A percentile compares a stretch with the other conserved stretches of the same genome.
Conservation (phyloP, 257 asterid genomes). For the Lavandula angustifolia region DNA sequence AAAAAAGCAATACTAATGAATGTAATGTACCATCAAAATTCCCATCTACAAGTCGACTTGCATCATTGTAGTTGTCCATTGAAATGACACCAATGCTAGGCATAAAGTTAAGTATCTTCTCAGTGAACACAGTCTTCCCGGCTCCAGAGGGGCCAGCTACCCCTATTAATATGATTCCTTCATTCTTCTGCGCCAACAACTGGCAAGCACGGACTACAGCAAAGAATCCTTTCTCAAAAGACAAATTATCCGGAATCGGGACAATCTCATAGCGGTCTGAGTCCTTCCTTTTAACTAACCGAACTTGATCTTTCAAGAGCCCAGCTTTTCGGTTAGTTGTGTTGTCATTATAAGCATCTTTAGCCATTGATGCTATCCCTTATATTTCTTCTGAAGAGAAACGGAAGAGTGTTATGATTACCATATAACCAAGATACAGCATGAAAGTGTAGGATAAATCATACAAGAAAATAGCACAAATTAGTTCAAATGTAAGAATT, state of each 20-base stretch:
- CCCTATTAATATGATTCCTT: slow-evolving; percentile 80
- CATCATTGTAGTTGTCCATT: slow-evolving; percentile 96
- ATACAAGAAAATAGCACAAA: background rate
- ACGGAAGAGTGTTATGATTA: slow-evolving; percentile 5
- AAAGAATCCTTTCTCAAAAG: slow-evolving; percentile 97
- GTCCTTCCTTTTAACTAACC: slow-evolving; percentile 71
- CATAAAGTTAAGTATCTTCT: slow-evolving; percentile 75
- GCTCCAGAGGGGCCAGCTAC: slow-evolving; percentile 99
- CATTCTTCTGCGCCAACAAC: slow-evolving; percentile 78
- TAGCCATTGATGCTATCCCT: slow-evolving; percentile 46
- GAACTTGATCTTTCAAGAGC: slow-evolving; percentile 94
- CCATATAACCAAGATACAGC: slow-evolving; percentile 1
- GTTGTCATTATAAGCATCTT: slow-evolving; percentile 46
- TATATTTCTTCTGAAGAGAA: slow-evolving; percentile 40
- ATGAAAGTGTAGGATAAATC: background rate
- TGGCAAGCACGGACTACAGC: slow-evolving; percentile 90
- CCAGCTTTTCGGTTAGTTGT: slow-evolving; percentile 58
- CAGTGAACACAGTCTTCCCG: slow-evolving; percentile 78
- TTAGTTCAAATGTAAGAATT: slow-evolving; percentile 4
- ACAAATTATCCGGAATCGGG: slow-evolving; percentile 69
- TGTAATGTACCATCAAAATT: slow-evolving; percentile 76
- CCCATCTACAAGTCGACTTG: slow-evolving; percentile 95
- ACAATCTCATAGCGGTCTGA: slow-evolving; percentile 73
- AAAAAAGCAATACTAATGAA: too few relatives aligned
- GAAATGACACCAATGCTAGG: slow-evolving; percentile 92